Conservation (phyloP, 306 rosid species). For the Mimosa pudica region DNA sequence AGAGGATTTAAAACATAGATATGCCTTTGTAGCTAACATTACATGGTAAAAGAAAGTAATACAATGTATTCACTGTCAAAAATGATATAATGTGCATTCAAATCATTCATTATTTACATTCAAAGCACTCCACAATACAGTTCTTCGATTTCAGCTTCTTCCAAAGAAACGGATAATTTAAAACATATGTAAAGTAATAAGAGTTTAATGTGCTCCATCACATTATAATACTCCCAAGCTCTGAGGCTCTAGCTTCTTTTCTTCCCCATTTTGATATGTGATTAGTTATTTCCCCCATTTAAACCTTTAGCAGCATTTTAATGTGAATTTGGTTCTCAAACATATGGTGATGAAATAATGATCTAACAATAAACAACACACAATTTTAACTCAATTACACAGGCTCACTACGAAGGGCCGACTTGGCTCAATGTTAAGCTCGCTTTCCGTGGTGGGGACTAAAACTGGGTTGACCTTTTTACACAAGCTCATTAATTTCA, state of each 20-base stretch:
- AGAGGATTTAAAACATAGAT: constrained; percentile 30
- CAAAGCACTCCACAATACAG: neutral
- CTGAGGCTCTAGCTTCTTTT: too few relatives aligned
- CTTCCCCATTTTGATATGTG: too few relatives aligned
- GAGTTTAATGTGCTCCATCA: neutral
- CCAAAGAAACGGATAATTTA: neutral
- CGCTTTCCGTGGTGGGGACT: too few relatives aligned
- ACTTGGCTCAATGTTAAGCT: too few relatives aligned
- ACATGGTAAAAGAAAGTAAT: constrained; percentile 18
- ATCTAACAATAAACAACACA: neutral
- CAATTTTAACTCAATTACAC: neutral
- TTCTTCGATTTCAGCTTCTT: neutral
- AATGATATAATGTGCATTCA: constrained; percentile 9
- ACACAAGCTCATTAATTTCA: neutral
- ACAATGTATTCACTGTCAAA: neutral
- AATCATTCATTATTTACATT: neutral
- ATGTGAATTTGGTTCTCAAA: neutral
- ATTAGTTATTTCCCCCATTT: too few relatives aligned
- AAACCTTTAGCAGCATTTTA: neutral
- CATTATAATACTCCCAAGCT: too few relatives aligned
- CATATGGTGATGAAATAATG: neutral
- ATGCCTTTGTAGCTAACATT: neutral
- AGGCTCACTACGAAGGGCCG: neutral
- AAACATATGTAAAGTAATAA: neutral
- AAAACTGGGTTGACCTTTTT: neutral